These are phyloP conservation scores for Artemisia argyi DNA, from an alignment of 129 eudicot species.

Conservation along the genomic window DNA sequence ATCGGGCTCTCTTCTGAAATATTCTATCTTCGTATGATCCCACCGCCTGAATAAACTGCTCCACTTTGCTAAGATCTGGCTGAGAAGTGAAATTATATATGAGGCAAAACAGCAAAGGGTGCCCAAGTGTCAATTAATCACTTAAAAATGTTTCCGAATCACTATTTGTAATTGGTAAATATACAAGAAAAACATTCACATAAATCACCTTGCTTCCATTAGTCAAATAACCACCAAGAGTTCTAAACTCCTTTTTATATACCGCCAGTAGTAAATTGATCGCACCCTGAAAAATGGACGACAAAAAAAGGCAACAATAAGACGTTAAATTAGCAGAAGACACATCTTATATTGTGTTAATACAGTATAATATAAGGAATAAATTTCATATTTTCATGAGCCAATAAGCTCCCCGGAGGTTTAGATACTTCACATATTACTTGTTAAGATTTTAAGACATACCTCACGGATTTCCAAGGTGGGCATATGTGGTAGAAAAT, in stretches of 20 bases:
- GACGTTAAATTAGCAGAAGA: not conserved
- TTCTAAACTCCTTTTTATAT: constrained; percentile 63
- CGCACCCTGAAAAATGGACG: constrained; percentile 55
- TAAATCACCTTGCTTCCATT: constrained; percentile 70
- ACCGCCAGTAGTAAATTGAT: constrained; percentile 76
- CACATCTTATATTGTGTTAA: not conserved
- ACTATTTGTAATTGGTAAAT: no score
- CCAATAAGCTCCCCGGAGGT: no score
- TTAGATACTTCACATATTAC: not conserved
- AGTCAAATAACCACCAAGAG: constrained; percentile 68
- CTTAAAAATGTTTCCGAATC: no score
- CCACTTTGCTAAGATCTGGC: constrained; percentile 68
- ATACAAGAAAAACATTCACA: not conserved
- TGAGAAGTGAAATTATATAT: constrained; percentile 28
- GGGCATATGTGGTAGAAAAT: constrained; percentile 88
- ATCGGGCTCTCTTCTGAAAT: constrained; percentile 68
- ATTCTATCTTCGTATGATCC: constrained; percentile 74
- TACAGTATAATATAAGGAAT: no score
- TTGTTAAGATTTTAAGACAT: constrained; percentile 3
- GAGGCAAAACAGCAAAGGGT: constrained; percentile 2
- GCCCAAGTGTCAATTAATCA: not conserved
- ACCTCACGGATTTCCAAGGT: constrained; percentile 92
- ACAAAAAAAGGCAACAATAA: not conserved
- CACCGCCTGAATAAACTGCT: constrained; percentile 74
- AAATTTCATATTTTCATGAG: no score